A percentile compares a stretch with the other conserved stretches of the same genome.
Conservation (phyloP, 768 basidiomycete genomes). For the Clavaria fumosa region DNA sequence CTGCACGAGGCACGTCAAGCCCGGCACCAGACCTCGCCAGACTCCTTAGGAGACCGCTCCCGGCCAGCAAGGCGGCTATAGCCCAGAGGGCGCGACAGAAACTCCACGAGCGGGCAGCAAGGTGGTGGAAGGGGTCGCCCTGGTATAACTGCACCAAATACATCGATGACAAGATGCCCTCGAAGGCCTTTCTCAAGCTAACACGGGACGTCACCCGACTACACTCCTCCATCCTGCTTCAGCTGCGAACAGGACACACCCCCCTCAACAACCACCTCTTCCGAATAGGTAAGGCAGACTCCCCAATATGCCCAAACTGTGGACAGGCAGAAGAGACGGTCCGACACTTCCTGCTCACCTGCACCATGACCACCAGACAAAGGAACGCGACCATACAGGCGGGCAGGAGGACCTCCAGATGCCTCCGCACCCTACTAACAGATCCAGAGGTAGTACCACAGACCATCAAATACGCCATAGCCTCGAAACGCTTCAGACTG, state of each 20-base stretch:
- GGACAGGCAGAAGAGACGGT: conserved; percentile 14
- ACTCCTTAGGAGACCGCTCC: conserved; percentile 5
- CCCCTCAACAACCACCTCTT: conserved; percentile 19
- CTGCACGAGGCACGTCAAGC: conserved; percentile 5
- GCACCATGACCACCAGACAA: too few species aligned
- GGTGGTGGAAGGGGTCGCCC: conserved; percentile 5
- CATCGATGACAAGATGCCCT: conserved; percentile 1
- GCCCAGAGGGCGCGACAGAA: conserved; percentile 9
- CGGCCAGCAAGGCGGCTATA: conserved; percentile 10
- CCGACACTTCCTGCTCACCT: conserved; percentile 11
- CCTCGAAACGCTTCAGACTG: too few species aligned
- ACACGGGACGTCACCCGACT: neutral
- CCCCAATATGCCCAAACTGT: conserved; percentile 17
- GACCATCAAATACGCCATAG: too few species aligned
- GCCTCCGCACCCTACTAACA: too few species aligned
- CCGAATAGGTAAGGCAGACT: conserved; percentile 13
- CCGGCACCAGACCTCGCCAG: neutral
- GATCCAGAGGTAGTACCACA: too few species aligned
- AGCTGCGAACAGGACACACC: conserved; percentile 19
- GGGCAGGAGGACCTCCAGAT: too few species aligned
- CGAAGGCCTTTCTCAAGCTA: conserved; percentile 4
- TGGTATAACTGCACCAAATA: neutral
- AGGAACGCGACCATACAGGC: too few species aligned
- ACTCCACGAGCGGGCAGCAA: conserved; percentile 6
- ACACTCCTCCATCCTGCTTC: conserved; percentile 14